Conservation (phyloP, 768 basidiomycete genomes). For the Boletus eberwhitei region DNA sequence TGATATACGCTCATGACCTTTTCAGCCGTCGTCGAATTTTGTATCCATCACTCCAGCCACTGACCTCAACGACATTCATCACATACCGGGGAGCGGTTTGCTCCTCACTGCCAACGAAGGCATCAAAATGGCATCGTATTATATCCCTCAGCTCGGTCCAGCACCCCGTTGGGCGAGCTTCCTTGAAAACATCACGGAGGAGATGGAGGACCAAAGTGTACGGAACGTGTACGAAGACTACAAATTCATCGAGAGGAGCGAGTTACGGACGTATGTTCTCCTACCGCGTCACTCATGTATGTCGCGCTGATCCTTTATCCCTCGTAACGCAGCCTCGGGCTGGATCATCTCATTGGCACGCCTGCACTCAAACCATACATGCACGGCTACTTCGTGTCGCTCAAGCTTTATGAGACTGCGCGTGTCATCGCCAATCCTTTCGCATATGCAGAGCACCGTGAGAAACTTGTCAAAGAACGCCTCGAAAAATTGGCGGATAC, state of each 20-base stretch:
- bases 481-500: constrained; percentile 93
- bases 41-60: constrained; percentile 87
- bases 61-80: constrained; percentile 88
- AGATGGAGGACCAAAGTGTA: constrained; percentile 87
- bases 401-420: constrained; percentile 94
- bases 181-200: constrained; percentile 97
- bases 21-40: constrained; percentile 80
- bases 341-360: constrained; percentile 93
- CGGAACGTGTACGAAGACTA: constrained; percentile 90
- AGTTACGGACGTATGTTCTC: constrained; percentile 72
- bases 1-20: not conserved
- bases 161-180: constrained; percentile 97
- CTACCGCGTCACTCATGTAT: not conserved
- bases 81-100: constrained; percentile 85
- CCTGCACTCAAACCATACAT: constrained; percentile 97
- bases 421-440: constrained; percentile 95
- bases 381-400: constrained; percentile 98
- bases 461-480: constrained; percentile 81
- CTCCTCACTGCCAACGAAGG: constrained; percentile 93
- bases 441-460: constrained; percentile 91
- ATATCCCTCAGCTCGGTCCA: constrained; percentile 93
- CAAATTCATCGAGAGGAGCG: constrained; percentile 90
- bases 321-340: constrained; percentile 61
- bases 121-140: constrained; percentile 93
- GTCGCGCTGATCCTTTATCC: not conserved